Evolutionary conservation across 441 rosid genomes (phyloP).

Genomic region (Pelargonium fulgidum): DNA sequence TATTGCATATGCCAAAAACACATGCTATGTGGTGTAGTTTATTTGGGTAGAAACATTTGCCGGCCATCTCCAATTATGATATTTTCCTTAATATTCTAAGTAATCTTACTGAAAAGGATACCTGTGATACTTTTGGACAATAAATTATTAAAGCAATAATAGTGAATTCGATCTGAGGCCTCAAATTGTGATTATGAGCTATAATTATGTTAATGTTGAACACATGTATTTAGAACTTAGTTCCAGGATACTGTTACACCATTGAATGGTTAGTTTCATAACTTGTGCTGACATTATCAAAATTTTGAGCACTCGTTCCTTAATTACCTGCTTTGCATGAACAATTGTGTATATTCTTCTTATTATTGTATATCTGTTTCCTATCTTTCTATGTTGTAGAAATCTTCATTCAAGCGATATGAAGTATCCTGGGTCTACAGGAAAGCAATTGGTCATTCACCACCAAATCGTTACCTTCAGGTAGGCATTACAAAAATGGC

Average conservation of each 20-base stretch:
- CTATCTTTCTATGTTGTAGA: slow-evolving; percentile 36
- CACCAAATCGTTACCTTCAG: slow-evolving; percentile 90
- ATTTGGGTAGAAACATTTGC: neutral
- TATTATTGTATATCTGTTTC: neutral
- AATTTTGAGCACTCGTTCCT: neutral
- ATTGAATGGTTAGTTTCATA: neutral
- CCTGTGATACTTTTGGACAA: neutral
- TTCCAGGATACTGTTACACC: neutral
- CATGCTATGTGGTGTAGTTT: neutral
- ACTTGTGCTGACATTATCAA: neutral
- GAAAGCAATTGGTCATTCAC: slow-evolving; percentile 89
- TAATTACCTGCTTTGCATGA: neutral
- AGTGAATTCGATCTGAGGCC: neutral
- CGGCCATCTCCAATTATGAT: neutral
- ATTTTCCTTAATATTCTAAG: neutral
- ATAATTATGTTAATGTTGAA: neutral
- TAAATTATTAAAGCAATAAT: neutral
- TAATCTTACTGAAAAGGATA: neutral
- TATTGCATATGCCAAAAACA: neutral
- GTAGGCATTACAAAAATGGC: slow-evolving; percentile 25
- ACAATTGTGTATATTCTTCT: neutral
- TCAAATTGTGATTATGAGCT: neutral
- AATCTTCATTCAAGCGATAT: slow-evolving; percentile 77
- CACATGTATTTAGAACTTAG: neutral
- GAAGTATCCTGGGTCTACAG: slow-evolving; percentile 81